Percentiles rank a stretch among this genome's conserved stretches.
phyloP scores from a whole-genome alignment of 345 rosid species.

The Linum tenue region DNA sequence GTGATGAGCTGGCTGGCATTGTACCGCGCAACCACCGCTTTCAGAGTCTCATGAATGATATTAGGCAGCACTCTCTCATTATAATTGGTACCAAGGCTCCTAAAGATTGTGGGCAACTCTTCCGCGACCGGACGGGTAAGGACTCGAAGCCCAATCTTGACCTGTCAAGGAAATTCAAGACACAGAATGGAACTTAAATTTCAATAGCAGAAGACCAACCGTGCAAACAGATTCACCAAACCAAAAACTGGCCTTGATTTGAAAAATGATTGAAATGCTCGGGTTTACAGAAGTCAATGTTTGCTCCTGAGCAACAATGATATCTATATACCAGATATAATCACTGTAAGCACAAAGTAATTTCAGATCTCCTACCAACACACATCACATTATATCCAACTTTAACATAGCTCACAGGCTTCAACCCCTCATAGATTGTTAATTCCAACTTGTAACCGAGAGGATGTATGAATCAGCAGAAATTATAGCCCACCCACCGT shows the following conservation, averaged over 20 bases:
- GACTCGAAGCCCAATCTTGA: constrained; percentile 88
- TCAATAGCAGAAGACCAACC: not conserved
- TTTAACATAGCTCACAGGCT: not conserved
- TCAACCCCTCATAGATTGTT: not conserved
- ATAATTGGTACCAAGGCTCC: constrained; percentile 74
- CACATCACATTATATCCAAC: too few relatives aligned
- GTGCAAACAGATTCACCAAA: not conserved
- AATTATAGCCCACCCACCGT: not conserved
- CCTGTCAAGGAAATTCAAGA: constrained; percentile 35
- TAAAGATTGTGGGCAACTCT: constrained; percentile 65
- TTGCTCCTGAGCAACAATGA: too few relatives aligned
- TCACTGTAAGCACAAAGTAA: not conserved
- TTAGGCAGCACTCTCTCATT: constrained; percentile 85
- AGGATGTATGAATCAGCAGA: not conserved
- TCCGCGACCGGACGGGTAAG: constrained; percentile 78
- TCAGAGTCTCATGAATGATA: constrained; percentile 82
- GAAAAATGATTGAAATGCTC: not conserved
- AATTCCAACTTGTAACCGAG: not conserved
- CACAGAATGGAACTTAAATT: not conserved
- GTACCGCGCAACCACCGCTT: constrained; percentile 91
- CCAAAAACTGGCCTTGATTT: not conserved
- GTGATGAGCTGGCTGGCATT: constrained; percentile 96
- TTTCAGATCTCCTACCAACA: too few relatives aligned
- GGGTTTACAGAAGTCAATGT: not conserved
- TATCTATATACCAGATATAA: too few relatives aligned